Conservation (phyloP, 306 rosid species). For the Cicer chorassanicum region DNA sequence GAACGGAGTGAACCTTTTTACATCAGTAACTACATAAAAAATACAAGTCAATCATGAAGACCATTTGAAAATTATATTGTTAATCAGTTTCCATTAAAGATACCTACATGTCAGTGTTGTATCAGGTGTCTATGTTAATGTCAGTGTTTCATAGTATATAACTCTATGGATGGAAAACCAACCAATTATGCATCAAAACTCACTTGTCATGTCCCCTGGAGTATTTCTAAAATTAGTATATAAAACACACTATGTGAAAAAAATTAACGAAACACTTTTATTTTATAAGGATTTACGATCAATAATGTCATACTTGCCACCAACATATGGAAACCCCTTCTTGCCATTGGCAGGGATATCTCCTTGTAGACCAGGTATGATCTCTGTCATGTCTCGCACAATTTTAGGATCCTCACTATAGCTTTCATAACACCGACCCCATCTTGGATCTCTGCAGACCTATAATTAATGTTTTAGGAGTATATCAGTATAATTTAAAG, state of each 20-base stretch:
- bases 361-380: slow-evolving; percentile 92
- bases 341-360: slow-evolving; percentile 61
- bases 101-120: too few species aligned
- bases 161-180: too few species aligned
- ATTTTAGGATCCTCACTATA: slow-evolving; percentile 88
- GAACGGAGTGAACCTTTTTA: slow-evolving; percentile 3
- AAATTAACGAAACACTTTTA: background rate
- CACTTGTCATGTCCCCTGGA: too few species aligned
- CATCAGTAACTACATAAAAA: slow-evolving; percentile 7
- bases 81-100: too few species aligned
- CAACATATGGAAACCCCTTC: slow-evolving; percentile 83
- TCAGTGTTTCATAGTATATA: too few species aligned
- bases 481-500: slow-evolving; percentile 39
- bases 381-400: slow-evolving; percentile 81
- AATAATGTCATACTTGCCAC: slow-evolving; percentile 72
- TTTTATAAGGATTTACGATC: slow-evolving; percentile 1
- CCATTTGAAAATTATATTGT: too few species aligned
- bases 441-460: slow-evolving; percentile 99
- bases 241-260: too few species aligned
- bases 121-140: too few species aligned
- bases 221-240: too few species aligned
- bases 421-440: slow-evolving; percentile 99
- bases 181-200: too few species aligned
- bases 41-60: background rate
- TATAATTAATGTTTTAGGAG: slow-evolving; percentile 49